A percentile compares a stretch with the other conserved stretches of the same genome.
phyloP scores from a whole-genome alignment of 1,139 yeast species.

The Yamadazyma sp. region DNA sequence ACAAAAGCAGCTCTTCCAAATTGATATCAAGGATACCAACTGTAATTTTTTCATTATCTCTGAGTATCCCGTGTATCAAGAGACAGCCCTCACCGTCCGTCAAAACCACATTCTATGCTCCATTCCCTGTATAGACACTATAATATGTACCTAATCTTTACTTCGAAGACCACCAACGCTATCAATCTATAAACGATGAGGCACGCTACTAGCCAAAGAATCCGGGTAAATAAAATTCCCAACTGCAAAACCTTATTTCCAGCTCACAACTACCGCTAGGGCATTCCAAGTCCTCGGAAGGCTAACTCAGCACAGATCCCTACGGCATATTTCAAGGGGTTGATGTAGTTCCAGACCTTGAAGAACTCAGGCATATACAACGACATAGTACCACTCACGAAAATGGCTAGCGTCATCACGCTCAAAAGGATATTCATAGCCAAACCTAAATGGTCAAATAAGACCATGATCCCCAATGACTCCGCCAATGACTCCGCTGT shows the following conservation, averaged over 20 bases:
- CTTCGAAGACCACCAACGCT: slow-evolving; percentile 26
- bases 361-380: slow-evolving; percentile 69
- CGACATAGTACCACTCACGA: slow-evolving; percentile 89
- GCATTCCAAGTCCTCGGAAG: slow-evolving; percentile 37
- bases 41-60: no score
- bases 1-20: no score
- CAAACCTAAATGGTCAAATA: slow-evolving; percentile 73
- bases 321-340: slow-evolving; percentile 72
- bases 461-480: slow-evolving; percentile 72
- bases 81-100: no score
- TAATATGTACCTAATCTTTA: slow-evolving; percentile 26
- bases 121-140: no score
- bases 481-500: slow-evolving; percentile 89
- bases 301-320: slow-evolving; percentile 48
- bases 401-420: slow-evolving; percentile 64
- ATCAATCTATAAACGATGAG: slow-evolving; percentile 34
- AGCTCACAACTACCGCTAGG: slow-evolving; percentile 29
- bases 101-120: no score
- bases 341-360: slow-evolving; percentile 67
- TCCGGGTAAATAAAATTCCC: slow-evolving; percentile 29
- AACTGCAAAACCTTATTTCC: slow-evolving; percentile 36
- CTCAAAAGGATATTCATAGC: slow-evolving; percentile 72
- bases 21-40: no score
- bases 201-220: slow-evolving; percentile 38
- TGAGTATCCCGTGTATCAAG: no score